Evolutionary conservation across 2,329 filamentous ascomycete genomes (phyloP).

Genomic region (Botrytis medusae): DNA sequence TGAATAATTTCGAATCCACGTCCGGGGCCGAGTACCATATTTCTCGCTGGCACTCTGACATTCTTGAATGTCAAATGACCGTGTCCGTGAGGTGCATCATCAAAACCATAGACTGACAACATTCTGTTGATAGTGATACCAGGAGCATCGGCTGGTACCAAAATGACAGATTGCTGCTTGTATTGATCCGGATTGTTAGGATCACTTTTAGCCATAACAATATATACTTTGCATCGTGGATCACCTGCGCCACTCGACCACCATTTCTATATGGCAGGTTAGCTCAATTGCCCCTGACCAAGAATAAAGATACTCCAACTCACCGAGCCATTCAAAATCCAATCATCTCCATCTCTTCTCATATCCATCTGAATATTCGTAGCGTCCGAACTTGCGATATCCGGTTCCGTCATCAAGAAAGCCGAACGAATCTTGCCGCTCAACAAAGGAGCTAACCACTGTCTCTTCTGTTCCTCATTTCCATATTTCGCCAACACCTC

Average conservation of each 20-base stretch:
- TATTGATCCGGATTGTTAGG: slow-evolving; percentile 73
- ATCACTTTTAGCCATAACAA: slow-evolving; percentile 95
- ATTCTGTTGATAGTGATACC: slow-evolving; percentile 94
- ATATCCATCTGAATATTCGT: slow-evolving; percentile 90
- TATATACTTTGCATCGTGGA: slow-evolving; percentile 86
- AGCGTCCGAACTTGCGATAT: slow-evolving; percentile 85
- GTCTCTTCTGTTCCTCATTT: slow-evolving; percentile 76
- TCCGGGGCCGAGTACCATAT: slow-evolving; percentile 89
- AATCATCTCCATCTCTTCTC: slow-evolving; percentile 78
- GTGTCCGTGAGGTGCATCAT: slow-evolving; percentile 97
- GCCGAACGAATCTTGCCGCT: slow-evolving; percentile 84
- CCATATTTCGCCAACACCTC: slow-evolving; percentile 92
- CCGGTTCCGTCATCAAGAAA: slow-evolving; percentile 92
- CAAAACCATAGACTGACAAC: slow-evolving; percentile 91
- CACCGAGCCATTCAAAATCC: slow-evolving; percentile 85
- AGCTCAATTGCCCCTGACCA: slow-evolving; percentile 23
- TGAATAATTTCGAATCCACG: slow-evolving; percentile 98
- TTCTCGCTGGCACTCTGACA: slow-evolving; percentile 79
- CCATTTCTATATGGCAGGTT: slow-evolving; percentile 72
- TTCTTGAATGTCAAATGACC: slow-evolving; percentile 88
- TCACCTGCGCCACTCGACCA: slow-evolving; percentile 97
- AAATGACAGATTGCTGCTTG: slow-evolving; percentile 87
- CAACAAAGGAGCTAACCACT: slow-evolving; percentile 80
- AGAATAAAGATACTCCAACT: slow-evolving; percentile 33
- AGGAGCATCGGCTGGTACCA: slow-evolving; percentile 77